Percentiles rank a stretch among this genome's conserved stretches.
Evolutionary conservation across 768 basidiomycete species (phyloP).

Genomic region (Psilocybe sp.): DNA sequence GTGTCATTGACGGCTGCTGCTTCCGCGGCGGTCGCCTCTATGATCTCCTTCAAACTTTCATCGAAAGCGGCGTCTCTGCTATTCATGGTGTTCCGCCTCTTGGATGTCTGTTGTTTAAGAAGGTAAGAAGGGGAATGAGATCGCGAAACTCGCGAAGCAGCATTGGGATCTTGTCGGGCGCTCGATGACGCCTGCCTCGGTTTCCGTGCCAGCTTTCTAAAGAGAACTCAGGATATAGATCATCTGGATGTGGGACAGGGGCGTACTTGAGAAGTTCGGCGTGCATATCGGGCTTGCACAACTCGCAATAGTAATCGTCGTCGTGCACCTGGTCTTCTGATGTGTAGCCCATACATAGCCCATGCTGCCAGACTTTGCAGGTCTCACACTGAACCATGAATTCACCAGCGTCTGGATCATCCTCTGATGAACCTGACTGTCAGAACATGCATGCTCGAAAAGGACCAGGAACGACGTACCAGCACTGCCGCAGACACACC

Average conservation of each 20-base stretch:
- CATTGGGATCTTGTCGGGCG: constrained; percentile 51
- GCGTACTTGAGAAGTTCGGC: constrained; percentile 76
- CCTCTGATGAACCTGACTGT: constrained; percentile 43
- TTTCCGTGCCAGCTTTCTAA: constrained; percentile 62
- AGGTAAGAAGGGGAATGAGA: constrained; percentile 67
- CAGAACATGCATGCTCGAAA: constrained; percentile 14
- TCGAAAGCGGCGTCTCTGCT: constrained; percentile 93
- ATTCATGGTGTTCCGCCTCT: constrained; percentile 96
- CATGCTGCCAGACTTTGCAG: constrained; percentile 98
- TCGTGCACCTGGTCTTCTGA: constrained; percentile 69
- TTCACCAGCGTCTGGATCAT: constrained; percentile 81
- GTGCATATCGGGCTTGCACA: constrained; percentile 87
- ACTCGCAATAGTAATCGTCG: constrained; percentile 91
- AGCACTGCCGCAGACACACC: constrained; percentile 82
- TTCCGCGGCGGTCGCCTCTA: constrained; percentile 72
- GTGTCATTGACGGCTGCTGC: constrained; percentile 53
- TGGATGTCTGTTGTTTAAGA: constrained; percentile 66
- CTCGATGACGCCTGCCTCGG: constrained; percentile 63
- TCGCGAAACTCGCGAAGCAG: constrained; percentile 62
- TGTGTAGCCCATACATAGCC: constrained; percentile 91
- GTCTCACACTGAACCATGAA: constrained; percentile 98
- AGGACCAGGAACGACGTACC: constrained; percentile 41
- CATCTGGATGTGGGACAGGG: constrained; percentile 13
- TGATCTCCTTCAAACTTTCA: constrained; percentile 76
- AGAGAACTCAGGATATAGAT: constrained; percentile 2